Evolutionary conservation across 768 basidiomycete species (phyloP), one percentile per base, ranked within the genome.

Genomic region (Mycena belliarum): DNA sequence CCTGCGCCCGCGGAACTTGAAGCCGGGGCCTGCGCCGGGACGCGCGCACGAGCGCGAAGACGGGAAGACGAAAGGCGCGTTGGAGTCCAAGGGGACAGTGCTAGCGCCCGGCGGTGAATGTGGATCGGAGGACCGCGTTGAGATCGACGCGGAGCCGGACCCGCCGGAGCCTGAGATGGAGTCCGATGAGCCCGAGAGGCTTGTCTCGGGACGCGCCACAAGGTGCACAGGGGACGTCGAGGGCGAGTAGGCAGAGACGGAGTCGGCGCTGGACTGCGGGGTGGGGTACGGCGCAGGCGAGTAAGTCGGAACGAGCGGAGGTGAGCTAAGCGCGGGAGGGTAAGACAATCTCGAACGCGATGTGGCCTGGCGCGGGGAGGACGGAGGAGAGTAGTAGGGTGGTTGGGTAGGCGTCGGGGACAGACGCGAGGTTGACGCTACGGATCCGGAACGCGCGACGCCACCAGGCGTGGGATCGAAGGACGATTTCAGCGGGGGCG

Each of bases 41-140:
- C 61, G 57, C 4, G 58, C 65, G 1, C 60, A 40, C 6, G 66
- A 66, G 11, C 66, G 65, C 14, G 66, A 66, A 1, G 65, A 66
- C 9, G 66, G 66, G 41, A 62, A 68, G 6, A 68, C 59, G 44
- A 68, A 67, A 21, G 56, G 23, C 1, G 56, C 16, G 29, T 12
- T 6, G 46, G 57, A 38, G n/a, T 46, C 8, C 2, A 35, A 3
- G 33, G 33, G 4, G 33, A 3, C 4, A 15, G 33, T 15, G 33
- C 33, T 35, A 4, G 11, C 16, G 33, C 14, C 33, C 12, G 33
- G 33, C 12, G 33, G 12, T 35, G 7, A 32, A 6, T 32, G 29
- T 6, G 29, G 29, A 32, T 32, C 29, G 6, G 29, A 32, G 29
- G 29, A 32, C 7, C 29, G 29, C 29, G 12, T 32, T 12, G 29